Percentiles rank a stretch among this genome's conserved stretches.
Evolutionary conservation across 192 early-diverging fungal genomes (phyloP).

Genomic region (Podila horticola): DNA sequence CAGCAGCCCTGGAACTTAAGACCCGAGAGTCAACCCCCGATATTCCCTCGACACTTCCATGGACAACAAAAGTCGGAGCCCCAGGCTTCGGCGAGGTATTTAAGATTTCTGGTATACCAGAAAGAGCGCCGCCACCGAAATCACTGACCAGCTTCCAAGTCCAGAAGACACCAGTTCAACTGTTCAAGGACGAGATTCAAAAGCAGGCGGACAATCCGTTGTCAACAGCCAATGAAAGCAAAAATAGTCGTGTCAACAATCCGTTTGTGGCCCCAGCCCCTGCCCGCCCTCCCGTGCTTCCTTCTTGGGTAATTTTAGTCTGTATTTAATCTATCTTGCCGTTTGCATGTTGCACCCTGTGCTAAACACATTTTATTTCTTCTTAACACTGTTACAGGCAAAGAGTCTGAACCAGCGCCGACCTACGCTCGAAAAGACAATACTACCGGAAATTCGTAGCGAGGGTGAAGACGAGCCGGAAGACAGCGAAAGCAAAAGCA

Average conservation of each 20-base stretch:
- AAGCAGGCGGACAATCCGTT: background rate
- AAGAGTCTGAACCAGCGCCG: background rate
- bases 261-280: slow-evolving; percentile 20
- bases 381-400: background rate
- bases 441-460: slow-evolving; percentile 23
- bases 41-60: background rate
- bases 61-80: background rate
- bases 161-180: too few species aligned
- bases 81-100: background rate
- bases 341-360: background rate
- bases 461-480: slow-evolving; percentile 12
- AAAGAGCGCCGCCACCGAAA: too few species aligned
- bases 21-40: slow-evolving; percentile 6
- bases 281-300: background rate
- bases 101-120: too few species aligned
- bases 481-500: background rate
- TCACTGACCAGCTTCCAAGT: too few species aligned
- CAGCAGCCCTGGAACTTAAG: background rate
- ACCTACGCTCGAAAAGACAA: slow-evolving; percentile 8
- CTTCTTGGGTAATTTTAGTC: slow-evolving; percentile 11
- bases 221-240: background rate
- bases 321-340: background rate
- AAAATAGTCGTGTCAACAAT: background rate
- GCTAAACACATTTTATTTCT: background rate
- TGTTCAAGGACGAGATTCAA: too few species aligned